Conservation (phyloP, 805 yeast species). For the Pichia nanzhaoensis region DNA sequence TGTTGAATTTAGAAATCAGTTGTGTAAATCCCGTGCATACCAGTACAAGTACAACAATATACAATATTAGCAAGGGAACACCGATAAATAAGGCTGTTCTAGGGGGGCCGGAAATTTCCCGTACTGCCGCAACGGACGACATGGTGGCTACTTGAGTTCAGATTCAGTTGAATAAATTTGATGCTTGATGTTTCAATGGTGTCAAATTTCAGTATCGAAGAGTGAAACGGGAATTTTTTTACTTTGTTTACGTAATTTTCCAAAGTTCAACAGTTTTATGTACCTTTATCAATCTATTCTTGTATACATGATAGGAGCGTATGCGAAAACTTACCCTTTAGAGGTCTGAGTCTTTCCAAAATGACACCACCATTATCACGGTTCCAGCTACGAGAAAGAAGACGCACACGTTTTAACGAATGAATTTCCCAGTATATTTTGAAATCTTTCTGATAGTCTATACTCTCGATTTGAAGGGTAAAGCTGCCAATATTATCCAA, state of each 20-base stretch:
- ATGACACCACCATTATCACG: background rate
- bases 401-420: background rate
- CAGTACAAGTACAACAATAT: slow-evolving; percentile 23
- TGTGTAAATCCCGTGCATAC: slow-evolving; percentile 27
- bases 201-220: too few relatives aligned
- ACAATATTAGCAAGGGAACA: slow-evolving; percentile 21
- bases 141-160: too few relatives aligned
- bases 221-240: too few relatives aligned
- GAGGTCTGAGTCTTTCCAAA: background rate
- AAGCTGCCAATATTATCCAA: slow-evolving; percentile 10
- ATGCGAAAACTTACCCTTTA: background rate
- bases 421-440: slow-evolving; percentile 8
- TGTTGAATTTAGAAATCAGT: slow-evolving; percentile 21
- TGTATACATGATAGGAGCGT: too few relatives aligned
- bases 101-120: too few relatives aligned
- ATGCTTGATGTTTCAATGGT: too few relatives aligned
- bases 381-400: background rate
- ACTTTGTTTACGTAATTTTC: background rate
- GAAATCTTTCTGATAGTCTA: background rate
- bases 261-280: background rate
- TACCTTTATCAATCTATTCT: too few relatives aligned
- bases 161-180: too few relatives aligned
- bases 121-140: too few relatives aligned
- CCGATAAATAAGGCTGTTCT: background rate
- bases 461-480: background rate